Percentiles rank a stretch among this genome's conserved stretches.
phyloP scores from a whole-genome alignment of 2,329 filamentous ascomycete genomes.

The Penicillium corylophilum region DNA sequence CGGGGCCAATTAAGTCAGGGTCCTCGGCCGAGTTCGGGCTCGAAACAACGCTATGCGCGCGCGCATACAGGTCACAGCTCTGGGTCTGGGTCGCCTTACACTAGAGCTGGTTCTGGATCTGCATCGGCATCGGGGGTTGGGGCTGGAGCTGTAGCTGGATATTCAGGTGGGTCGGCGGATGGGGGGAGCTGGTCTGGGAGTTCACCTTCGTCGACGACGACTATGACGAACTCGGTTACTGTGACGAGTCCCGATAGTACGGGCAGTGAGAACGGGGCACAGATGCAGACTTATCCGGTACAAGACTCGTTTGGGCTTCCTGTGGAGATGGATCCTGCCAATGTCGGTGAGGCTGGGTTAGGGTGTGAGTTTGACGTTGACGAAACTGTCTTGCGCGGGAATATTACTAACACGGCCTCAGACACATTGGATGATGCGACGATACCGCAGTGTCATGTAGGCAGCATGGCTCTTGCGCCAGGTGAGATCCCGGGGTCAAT shows the following conservation, averaged over 20 bases:
- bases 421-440: constrained; percentile 7
- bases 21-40: constrained; percentile 1
- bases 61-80: neutral
- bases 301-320: constrained; percentile 8
- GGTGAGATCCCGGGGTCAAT: constrained; percentile 8
- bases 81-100: neutral
- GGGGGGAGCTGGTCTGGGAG: constrained; percentile 20
- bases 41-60: neutral
- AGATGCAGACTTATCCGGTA: constrained; percentile 7
- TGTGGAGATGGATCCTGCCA: constrained; percentile 9
- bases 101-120: too few relatives aligned
- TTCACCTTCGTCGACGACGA: constrained; percentile 21
- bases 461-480: neutral
- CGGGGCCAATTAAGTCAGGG: constrained; percentile 15
- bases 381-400: neutral
- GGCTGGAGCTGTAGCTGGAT: neutral
- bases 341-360: constrained; percentile 3
- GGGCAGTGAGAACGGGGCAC: constrained; percentile 15
- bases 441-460: constrained; percentile 2
- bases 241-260: constrained; percentile 25
- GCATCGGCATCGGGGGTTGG: neutral
- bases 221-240: constrained; percentile 15
- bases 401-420: neutral
- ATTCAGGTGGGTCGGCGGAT: neutral
- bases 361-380: neutral